Evolutionary conservation across 176 grass and related monocot genomes (phyloP), one percentile per base, ranked within the genome.

Genomic region (Saccharum officinarum): DNA sequence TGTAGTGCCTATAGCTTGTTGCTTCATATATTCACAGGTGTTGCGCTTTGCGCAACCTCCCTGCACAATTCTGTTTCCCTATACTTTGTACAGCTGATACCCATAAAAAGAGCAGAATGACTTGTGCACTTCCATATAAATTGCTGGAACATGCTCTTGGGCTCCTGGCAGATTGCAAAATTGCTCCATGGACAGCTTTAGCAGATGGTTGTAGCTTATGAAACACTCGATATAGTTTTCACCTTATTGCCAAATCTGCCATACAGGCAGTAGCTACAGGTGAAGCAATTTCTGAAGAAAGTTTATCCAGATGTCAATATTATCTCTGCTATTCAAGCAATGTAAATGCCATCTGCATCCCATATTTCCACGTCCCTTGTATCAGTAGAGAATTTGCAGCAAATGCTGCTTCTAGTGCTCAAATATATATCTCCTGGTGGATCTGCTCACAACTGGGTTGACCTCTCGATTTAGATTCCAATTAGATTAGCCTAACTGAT

Each of bases 341-440:
- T 34, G 22, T 38, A 31, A 60, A 77, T 67, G 26, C 8, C 59
- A 62, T 61, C n/a, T 61, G 3, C 22, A 69, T 40, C 11, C 5
- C 38, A 69, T 67, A 14, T 22, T 89, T 80, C 23, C 17, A 60
- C 37, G 0, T 52, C 22, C 38, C 37, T 81, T 33, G 7, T 75
- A 80, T 47, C 75, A 25, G 59, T 34, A 26, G 13, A 36, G 26
- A 36, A 22, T 77, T 40, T 47, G 12, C 54, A 31, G 42, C 10
- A 26, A 30, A 68, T 73, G 67, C 67, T 74, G 8, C 20, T 73
- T 40, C 57, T 72, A 15, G 72, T 67, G 26, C 78, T 25, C 26
- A 87, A 59, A 61, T 73, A 73, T 67, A 61, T 62, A 62, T 69
- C 59, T 46, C 49, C 69, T 45, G 39, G 73, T 87, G 30, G 62